Conservation (phyloP, 352 stramenopile genomes). For the Pythium brassicae region DNA sequence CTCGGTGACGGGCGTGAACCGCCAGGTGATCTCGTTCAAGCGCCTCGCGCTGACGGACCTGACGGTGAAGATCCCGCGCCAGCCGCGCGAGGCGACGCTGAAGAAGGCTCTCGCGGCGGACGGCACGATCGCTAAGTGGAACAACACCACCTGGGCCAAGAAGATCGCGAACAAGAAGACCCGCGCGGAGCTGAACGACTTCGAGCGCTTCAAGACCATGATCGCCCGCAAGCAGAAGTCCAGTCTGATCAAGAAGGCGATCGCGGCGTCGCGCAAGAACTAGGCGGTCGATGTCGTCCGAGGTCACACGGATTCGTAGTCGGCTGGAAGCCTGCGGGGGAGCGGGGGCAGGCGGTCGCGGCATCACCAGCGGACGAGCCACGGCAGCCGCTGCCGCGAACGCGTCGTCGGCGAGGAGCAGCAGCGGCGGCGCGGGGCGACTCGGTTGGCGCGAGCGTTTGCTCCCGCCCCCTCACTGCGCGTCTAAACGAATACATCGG, state of each 20-base stretch:
- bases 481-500: constrained; percentile 19
- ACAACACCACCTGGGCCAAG: constrained; percentile 95
- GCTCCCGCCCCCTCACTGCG: not conserved
- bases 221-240: constrained; percentile 98
- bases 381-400: not conserved
- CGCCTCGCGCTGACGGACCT: constrained; percentile 97
- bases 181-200: constrained; percentile 94
- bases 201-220: constrained; percentile 99
- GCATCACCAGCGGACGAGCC: not conserved
- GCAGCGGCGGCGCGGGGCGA: not conserved
- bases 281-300: constrained; percentile 18
- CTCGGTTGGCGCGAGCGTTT: not conserved
- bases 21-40: constrained; percentile 98
- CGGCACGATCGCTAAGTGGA: constrained; percentile 94
- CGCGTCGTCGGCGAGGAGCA: not conserved
- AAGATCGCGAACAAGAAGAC: constrained; percentile 97
- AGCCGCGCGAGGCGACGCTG: constrained; percentile 93
- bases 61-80: constrained; percentile 92
- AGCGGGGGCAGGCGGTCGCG: not conserved
- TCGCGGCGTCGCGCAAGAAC: constrained; percentile 79
- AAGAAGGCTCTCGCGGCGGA: constrained; percentile 88
- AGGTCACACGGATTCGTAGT: constrained; percentile 13
- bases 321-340: constrained; percentile 9
- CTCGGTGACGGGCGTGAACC: constrained; percentile 93
- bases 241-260: constrained; percentile 90